Evolutionary conservation across 495 filamentous ascomycete species (phyloP).

Genomic region (Daldinia bambusicola): DNA sequence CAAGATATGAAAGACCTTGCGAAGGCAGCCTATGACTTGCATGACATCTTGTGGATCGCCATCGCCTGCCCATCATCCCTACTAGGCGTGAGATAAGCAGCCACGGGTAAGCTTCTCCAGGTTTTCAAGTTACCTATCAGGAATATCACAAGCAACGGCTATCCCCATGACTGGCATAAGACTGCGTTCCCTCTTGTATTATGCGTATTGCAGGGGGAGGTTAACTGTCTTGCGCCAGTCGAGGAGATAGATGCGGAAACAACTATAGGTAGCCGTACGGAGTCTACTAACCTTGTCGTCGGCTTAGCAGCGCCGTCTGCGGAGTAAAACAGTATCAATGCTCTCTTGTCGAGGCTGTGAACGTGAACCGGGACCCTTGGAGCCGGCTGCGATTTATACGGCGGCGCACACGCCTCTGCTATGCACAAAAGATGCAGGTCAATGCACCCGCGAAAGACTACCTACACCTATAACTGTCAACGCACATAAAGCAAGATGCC

Average conservation of each 20-base stretch:
- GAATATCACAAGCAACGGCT: slow-evolving; percentile 24
- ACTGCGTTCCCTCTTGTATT: no score
- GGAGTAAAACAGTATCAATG: not conserved
- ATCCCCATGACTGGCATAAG: no score
- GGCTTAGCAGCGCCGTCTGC: slow-evolving; percentile 5
- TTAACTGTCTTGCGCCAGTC: no score
- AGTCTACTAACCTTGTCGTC: slow-evolving; percentile 32
- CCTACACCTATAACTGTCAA: no score
- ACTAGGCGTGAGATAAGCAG: slow-evolving; percentile 32
- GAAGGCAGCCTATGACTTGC: slow-evolving; percentile 37
- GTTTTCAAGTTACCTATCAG: slow-evolving; percentile 10
- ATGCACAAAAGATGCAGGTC: slow-evolving; percentile 17
- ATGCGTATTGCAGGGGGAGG: no score
- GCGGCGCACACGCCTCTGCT: slow-evolving; percentile 12
- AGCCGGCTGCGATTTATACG: slow-evolving; percentile 17
- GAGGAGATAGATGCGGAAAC: no score
- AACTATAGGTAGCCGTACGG: slow-evolving; percentile 19
- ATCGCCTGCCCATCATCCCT: slow-evolving; percentile 26
- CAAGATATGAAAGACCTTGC: slow-evolving; percentile 15
- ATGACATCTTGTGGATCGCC: slow-evolving; percentile 33
- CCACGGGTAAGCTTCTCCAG: slow-evolving; percentile 20
- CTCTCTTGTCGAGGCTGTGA: slow-evolving; percentile 22
- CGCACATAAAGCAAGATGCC: slow-evolving; percentile 27
- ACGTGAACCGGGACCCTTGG: slow-evolving; percentile 27
- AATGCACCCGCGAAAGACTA: slow-evolving; percentile 22